Conservation (phyloP, 2,329 filamentous ascomycete genomes). For the Trichoderma endophyticum region DNA sequence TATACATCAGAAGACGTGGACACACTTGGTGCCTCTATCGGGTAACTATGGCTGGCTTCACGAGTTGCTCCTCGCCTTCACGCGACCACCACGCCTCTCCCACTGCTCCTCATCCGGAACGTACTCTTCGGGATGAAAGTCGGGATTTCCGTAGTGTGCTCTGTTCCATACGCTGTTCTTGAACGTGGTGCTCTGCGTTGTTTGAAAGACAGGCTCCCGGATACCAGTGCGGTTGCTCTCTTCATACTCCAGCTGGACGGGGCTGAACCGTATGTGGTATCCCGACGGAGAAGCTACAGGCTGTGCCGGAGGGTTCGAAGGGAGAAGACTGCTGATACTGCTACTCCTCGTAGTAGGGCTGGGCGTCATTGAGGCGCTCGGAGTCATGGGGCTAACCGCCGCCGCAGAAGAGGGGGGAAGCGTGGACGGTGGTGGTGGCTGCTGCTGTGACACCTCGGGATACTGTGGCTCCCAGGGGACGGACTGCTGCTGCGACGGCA, state of each 20-base stretch:
- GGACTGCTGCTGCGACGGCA: constrained; percentile 37
- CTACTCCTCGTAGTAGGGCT: constrained; percentile 16
- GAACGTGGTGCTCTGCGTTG: constrained; percentile 56
- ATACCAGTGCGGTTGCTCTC: constrained; percentile 43
- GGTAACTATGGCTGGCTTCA: neutral
- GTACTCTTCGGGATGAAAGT: constrained; percentile 46
- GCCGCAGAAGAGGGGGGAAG: constrained; percentile 33
- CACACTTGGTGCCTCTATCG: neutral
- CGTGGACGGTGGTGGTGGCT: constrained; percentile 27
- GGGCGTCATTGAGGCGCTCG: constrained; percentile 21
- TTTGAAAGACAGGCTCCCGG: constrained; percentile 46
- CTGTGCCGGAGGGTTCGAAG: constrained; percentile 10
- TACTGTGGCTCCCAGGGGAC: constrained; percentile 38
- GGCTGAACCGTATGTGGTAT: constrained; percentile 49
- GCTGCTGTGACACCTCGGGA: constrained; percentile 27
- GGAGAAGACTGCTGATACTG: constrained; percentile 16
- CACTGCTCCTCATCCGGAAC: constrained; percentile 39
- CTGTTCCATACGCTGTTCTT: constrained; percentile 66
- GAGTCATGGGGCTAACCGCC: constrained; percentile 33
- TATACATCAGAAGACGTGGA: too few relatives aligned
- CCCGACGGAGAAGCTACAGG: constrained; percentile 18
- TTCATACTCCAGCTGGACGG: constrained; percentile 45
- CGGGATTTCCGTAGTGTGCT: constrained; percentile 64
- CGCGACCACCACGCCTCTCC: constrained; percentile 30
- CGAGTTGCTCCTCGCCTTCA: constrained; percentile 19